Evolutionary conservation across 2,329 filamentous ascomycete genomes (phyloP).

Genomic region (Hypoxylon sp.): DNA sequence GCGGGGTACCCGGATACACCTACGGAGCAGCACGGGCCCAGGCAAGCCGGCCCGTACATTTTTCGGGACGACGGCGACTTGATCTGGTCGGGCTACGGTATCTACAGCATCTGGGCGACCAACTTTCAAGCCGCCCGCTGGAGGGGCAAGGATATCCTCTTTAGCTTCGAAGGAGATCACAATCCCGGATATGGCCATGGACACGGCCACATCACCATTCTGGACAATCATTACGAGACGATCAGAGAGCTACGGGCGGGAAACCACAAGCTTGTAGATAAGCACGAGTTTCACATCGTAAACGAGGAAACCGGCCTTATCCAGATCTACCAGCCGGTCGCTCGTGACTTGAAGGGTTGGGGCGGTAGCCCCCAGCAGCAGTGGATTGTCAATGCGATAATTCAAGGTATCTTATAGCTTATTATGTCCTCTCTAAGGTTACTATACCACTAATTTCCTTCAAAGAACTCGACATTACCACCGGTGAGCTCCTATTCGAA

Average conservation of each 20-base stretch:
- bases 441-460: background rate
- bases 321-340: conserved; percentile 64
- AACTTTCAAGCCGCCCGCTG: conserved; percentile 65
- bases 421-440: background rate
- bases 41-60: conserved; percentile 67
- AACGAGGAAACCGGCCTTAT: conserved; percentile 65
- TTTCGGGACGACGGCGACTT: conserved; percentile 66
- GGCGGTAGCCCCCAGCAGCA: conserved; percentile 62
- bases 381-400: conserved; percentile 67
- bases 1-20: conserved; percentile 52
- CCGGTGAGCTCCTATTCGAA: conserved; percentile 67
- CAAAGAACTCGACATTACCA: conserved; percentile 61
- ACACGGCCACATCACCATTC: conserved; percentile 64
- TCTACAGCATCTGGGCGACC: conserved; percentile 63
- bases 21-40: conserved; percentile 58
- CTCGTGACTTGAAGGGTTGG: conserved; percentile 57
- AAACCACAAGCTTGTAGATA: conserved; percentile 62
- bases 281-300: conserved; percentile 67
- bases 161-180: conserved; percentile 65
- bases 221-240: conserved; percentile 66
- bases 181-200: conserved; percentile 65
- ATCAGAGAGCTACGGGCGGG: conserved; percentile 64
- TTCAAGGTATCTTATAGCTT: conserved; percentile 59
- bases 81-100: conserved; percentile 67
- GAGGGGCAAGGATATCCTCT: conserved; percentile 64